Conservation (phyloP, 495 filamentous ascomycete genomes). For the Tetracladium setigerum region DNA sequence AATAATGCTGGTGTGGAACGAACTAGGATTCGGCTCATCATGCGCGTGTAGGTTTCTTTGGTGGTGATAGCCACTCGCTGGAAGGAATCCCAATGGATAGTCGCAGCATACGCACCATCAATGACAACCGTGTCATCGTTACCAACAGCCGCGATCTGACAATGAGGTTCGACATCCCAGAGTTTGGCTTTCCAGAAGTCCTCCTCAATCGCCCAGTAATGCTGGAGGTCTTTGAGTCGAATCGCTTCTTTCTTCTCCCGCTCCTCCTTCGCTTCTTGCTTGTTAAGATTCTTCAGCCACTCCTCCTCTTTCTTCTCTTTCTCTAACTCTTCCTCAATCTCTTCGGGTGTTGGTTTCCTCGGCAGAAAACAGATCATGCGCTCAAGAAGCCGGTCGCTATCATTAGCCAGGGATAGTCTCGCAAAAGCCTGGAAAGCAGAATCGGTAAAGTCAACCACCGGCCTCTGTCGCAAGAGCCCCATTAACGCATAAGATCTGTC, state of each 20-base stretch:
- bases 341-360: no score
- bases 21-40: no score
- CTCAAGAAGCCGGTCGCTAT: constrained; percentile 36
- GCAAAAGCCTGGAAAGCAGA: constrained; percentile 38
- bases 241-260: constrained; percentile 23
- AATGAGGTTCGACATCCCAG: constrained; percentile 37
- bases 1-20: no score
- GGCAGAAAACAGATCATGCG: constrained; percentile 36
- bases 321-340: no score
- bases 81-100: constrained; percentile 19
- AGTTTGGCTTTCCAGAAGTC: constrained; percentile 21
- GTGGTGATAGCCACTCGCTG: no score
- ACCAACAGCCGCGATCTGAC: constrained; percentile 33
- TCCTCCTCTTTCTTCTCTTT: no score
- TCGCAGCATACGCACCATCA: constrained; percentile 26
- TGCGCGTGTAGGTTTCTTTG: no score
- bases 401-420: constrained; percentile 34
- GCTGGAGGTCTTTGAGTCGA: constrained; percentile 27
- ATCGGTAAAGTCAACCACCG: constrained; percentile 29
- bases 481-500: constrained; percentile 40
- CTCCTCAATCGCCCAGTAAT: constrained; percentile 1
- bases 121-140: constrained; percentile 31
- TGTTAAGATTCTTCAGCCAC: background rate
- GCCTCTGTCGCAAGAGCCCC: constrained; percentile 36
- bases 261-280: no score